Evolutionary conservation across 768 basidiomycete genomes (phyloP), one percentile per base, ranked within the genome.

Genomic region (Boletus sp.): DNA sequence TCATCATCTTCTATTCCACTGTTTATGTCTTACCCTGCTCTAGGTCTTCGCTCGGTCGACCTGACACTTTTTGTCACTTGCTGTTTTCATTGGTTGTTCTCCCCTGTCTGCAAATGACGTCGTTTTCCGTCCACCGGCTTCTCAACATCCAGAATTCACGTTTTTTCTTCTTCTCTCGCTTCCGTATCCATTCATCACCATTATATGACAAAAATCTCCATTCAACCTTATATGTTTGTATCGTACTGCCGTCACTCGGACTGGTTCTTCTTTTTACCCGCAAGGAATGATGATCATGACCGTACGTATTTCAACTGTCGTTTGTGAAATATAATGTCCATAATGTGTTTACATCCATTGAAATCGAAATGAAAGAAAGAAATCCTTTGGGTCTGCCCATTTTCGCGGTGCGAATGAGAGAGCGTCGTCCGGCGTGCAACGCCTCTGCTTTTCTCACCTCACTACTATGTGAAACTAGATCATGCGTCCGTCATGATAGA

Each of bases 181-280:
- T 38, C 49, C 23, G 30, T 41, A 15, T 41, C 17, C 50, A 55
- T 54, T 51, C 56, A 53, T 51, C 56, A 43, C 44, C 19, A 37
- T 49, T 54, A 68, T 69, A 68, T 63, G 66, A 54, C 60, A 62
- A 65, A 66, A 67, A 67, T 69, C 53, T 62, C 51, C 44, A 33
- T 50, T 44, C 47, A 53, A 47, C n/a, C 23, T 56, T 59, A 61
- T 63, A 60, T 61, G 55, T 67, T 33, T 71, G 69, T 70, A 71
- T 53, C 57, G 54, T 72, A 72, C 59, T 55, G 41, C 59, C 60
- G 47, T 48, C 50, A 34, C 45, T 40, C 34, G 63, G 60, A 65
- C 57, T 46, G 41, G 45, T 54, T 30, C 21, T 53, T 19, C 30
- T 25, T 47, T 51, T 58, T 64, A 61, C 61, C 60, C 60, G 47